Evolutionary conservation across 768 basidiomycete genomes (phyloP), one percentile per base, ranked within the genome.

Genomic region (Mycena latifolia): DNA sequence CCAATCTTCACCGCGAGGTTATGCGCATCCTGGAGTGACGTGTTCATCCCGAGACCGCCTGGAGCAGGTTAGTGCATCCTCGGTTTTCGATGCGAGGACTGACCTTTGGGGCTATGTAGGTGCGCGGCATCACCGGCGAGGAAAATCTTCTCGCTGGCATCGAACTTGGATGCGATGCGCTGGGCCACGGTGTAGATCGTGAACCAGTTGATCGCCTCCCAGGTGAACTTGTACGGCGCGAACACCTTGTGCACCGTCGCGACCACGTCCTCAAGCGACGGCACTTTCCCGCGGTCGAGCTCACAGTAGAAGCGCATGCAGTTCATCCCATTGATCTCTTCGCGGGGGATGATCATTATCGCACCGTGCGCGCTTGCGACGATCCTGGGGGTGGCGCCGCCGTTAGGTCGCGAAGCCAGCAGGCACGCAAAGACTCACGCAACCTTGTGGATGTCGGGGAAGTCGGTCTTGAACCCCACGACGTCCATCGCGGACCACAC

Each of bases 171-270:
- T 9, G 55, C 62, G 28, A 63, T 63, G 20, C 62, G 62, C 29
- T 63, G 62, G 25, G 20, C 39, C 28, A 63, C 62, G 27, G 55
- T 56, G 39, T 63, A 63, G 15, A 56, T 47, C 10, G 62, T 63
- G 47, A 51, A 63, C 62, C 62, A 63, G 24, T 63, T 63, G 33
- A 63, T 43, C 28, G 46, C 62, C 11, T 63, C 62, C 62, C 62
- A 63, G 0, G 37, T 25, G 29, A 63, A 63, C 4, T 22, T 50
- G 22, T 37, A 63, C 2, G 62, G 62, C 9, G 51, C 37, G 29
- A 63, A 55, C 17, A 56, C 62, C n/a, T 50, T 29, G 46, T 63
- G 62, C 27, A 63, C 20, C 20, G 25, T 63, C 24, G 47, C 55
- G n/a, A 50, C 22, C 4, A 56, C 62, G 48, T 63, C 62, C 22